Evolutionary conservation across 768 basidiomycete species (phyloP).

Genomic region (Leccinum longicurvipes): DNA sequence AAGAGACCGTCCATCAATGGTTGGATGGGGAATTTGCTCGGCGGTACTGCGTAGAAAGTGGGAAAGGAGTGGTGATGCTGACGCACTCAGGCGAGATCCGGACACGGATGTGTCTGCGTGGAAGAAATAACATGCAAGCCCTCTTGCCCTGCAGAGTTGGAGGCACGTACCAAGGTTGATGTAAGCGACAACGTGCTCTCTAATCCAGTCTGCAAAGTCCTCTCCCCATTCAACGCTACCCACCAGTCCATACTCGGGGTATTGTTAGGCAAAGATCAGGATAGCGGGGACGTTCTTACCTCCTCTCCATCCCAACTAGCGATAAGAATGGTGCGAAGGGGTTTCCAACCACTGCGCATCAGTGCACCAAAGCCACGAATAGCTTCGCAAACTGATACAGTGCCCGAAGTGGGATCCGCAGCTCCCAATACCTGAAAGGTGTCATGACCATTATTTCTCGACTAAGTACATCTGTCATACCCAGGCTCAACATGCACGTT

Average conservation of each 20-base stretch:
- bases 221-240: slow-evolving; percentile 95
- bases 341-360: slow-evolving; percentile 59
- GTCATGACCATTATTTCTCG: too few species aligned
- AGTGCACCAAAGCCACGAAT: slow-evolving; percentile 54
- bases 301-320: slow-evolving; percentile 82
- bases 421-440: slow-evolving; percentile 43
- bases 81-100: slow-evolving; percentile 46
- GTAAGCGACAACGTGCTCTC: slow-evolving; percentile 82
- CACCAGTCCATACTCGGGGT: slow-evolving; percentile 55
- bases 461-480: too few species aligned
- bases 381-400: slow-evolving; percentile 52
- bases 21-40: slow-evolving; percentile 70
- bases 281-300: slow-evolving; percentile 27
- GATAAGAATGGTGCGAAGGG: slow-evolving; percentile 67
- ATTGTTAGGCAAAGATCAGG: too few species aligned
- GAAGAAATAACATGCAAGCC: slow-evolving; percentile 25
- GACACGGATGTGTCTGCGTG: slow-evolving; percentile 49
- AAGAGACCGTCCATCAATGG: slow-evolving; percentile 55
- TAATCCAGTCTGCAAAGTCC: slow-evolving; percentile 82
- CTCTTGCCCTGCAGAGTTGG: too few species aligned
- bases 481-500: too few species aligned
- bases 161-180: slow-evolving; percentile 63
- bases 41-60: slow-evolving; percentile 69
- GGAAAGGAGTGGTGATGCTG: slow-evolving; percentile 79
- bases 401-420: slow-evolving; percentile 54